Percentiles rank a stretch among this genome's conserved stretches.
These are phyloP conservation scores for Phytophthora niederhauseri DNA, from an alignment of 352 stramenopile genomes.

Conservation along the genomic window DNA sequence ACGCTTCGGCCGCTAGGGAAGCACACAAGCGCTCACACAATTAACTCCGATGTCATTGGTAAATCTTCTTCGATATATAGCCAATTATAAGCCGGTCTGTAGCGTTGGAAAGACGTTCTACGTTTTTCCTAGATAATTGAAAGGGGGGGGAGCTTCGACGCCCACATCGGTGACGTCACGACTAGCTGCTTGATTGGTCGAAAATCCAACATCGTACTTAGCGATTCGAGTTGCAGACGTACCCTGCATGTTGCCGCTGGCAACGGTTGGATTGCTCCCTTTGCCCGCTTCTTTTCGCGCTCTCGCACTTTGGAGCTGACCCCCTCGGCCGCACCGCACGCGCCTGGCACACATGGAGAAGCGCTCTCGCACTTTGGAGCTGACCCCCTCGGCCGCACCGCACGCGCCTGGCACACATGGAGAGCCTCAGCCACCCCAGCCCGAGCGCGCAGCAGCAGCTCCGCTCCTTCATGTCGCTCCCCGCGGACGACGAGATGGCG, in stretches of 20 bases:
- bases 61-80: too few species aligned
- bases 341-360: conserved; percentile 42
- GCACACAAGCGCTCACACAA: not conserved
- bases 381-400: conserved; percentile 6
- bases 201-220: too few species aligned
- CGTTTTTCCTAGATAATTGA: too few species aligned
- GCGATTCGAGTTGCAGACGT: not conserved
- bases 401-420: conserved; percentile 32
- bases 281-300: not conserved
- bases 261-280: not conserved
- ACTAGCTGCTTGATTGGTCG: too few species aligned
- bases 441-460: conserved; percentile 67
- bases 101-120: too few species aligned
- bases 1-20: not conserved
- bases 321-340: conserved; percentile 1
- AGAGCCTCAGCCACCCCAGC: conserved; percentile 32
- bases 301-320: conserved; percentile 26
- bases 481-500: conserved; percentile 73
- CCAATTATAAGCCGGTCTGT: too few species aligned
- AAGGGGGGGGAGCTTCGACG: too few species aligned
- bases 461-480: conserved; percentile 74
- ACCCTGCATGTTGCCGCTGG: not conserved
- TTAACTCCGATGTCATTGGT: too few species aligned
- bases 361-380: conserved; percentile 23
- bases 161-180: too few species aligned